Conservation (phyloP, 148 eudicot species). For the Amaranthus hypochondriacus region DNA sequence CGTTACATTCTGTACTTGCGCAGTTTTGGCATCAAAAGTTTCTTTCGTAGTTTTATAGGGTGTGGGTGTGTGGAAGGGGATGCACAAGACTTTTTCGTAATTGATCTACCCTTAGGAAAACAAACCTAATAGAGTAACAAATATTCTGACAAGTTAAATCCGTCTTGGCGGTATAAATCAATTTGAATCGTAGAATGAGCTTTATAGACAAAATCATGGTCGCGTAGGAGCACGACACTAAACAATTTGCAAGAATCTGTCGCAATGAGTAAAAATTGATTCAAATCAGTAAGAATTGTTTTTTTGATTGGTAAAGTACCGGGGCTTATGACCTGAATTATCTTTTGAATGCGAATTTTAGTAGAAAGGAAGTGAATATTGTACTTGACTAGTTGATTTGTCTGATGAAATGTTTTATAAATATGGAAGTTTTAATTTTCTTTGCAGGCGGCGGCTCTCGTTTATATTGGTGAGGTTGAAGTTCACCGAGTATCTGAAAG, state of each 20-base stretch:
- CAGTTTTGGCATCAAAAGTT: background rate
- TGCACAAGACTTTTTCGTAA: background rate
- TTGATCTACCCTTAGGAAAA: background rate
- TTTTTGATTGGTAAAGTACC: no score
- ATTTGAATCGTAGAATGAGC: no score
- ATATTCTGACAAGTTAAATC: no score
- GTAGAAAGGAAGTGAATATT: background rate
- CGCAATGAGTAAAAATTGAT: no score
- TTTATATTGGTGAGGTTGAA: constrained; percentile 57
- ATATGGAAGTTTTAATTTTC: background rate
- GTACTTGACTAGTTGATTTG: background rate
- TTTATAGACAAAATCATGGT: no score
- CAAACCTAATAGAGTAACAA: background rate
- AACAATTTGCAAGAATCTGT: no score
- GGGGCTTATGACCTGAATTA: no score
- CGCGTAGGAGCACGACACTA: no score
- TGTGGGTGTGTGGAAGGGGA: background rate
- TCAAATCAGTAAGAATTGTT: no score
- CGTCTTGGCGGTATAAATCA: no score
- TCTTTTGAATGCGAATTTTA: background rate
- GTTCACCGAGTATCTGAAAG: constrained; percentile 78
- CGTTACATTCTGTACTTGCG: background rate
- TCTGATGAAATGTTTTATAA: background rate
- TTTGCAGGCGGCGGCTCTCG: constrained; percentile 68
- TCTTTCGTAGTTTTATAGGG: no score